These are phyloP conservation scores for Aspergillus hortae DNA, from an alignment of 2,329 filamentous ascomycete genomes.

Conservation along the genomic window DNA sequence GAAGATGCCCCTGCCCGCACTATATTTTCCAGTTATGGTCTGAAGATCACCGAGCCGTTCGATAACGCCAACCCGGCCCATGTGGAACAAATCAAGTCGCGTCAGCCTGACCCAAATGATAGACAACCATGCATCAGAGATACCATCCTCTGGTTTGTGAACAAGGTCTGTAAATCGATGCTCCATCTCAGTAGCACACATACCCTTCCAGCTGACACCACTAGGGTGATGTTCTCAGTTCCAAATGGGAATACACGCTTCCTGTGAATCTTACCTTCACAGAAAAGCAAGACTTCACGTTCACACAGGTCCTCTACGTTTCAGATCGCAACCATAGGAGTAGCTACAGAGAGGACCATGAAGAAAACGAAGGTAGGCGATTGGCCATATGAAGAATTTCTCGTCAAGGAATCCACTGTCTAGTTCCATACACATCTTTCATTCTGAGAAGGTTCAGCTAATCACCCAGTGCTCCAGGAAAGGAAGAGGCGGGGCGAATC, in stretches of 20 bases:
- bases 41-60: constrained; percentile 18
- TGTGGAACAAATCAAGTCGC: constrained; percentile 4
- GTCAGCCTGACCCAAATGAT: constrained; percentile 11
- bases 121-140: constrained; percentile 7
- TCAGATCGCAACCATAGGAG: constrained; percentile 1
- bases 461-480: constrained; percentile 8
- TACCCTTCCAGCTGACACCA: no score
- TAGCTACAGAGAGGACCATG: constrained; percentile 1
- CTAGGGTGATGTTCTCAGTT: no score
- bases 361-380: constrained; percentile 1
- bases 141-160: no score
- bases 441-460: background rate
- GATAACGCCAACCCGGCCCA: constrained; percentile 9
- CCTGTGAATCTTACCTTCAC: no score
- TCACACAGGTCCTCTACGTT: background rate
- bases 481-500: constrained; percentile 21
- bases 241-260: no score
- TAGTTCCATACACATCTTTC: background rate
- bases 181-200: no score
- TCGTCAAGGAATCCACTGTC: background rate
- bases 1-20: constrained; percentile 22
- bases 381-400: background rate
- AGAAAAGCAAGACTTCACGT: no score
- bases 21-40: constrained; percentile 27
- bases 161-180: no score